phyloP scores from a whole-genome alignment of 2,329 filamentous ascomycete species.

The Nothophaeocryptopus gaeumannii region DNA sequence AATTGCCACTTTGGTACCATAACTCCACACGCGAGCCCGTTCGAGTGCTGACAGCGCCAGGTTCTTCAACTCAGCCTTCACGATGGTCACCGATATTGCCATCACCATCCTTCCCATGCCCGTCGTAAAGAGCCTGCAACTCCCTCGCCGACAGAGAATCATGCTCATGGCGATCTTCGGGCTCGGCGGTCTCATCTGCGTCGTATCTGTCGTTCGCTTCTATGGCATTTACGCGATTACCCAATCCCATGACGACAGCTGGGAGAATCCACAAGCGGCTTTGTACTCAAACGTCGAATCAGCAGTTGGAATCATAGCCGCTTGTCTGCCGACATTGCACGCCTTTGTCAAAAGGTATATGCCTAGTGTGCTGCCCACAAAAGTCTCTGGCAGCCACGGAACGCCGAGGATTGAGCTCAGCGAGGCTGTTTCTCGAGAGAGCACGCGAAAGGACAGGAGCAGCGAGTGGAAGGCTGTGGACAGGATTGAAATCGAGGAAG shows the following conservation, averaged over 20 bases:
- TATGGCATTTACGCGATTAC: slow-evolving; percentile 27
- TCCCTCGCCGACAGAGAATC: slow-evolving; percentile 31
- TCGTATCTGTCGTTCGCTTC: slow-evolving; percentile 31
- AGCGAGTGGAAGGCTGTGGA: too few species aligned
- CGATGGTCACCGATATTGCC: slow-evolving; percentile 35
- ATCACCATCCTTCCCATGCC: slow-evolving; percentile 34
- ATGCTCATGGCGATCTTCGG: slow-evolving; percentile 34
- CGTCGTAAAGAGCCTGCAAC: slow-evolving; percentile 30
- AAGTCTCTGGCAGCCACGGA: too few species aligned
- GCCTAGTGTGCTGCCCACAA: too few species aligned
- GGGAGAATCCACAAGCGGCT: slow-evolving; percentile 29
- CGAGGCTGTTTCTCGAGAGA: too few species aligned
- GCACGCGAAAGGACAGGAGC: too few species aligned
- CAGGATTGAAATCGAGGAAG: too few species aligned
- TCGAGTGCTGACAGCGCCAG: too few species aligned
- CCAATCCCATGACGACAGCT: slow-evolving; percentile 25
- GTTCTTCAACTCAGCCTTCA: slow-evolving; percentile 28
- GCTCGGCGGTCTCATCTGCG: slow-evolving; percentile 32
- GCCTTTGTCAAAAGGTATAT: not conserved
- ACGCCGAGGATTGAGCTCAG: too few species aligned
- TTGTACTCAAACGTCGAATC: slow-evolving; percentile 36
- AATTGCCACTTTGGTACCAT: slow-evolving; percentile 25
- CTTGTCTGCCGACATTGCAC: slow-evolving; percentile 29
- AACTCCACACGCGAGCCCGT: too few species aligned
- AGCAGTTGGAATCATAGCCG: slow-evolving; percentile 35